Percentiles rank a stretch among this genome's conserved stretches.
Conservation (phyloP, 768 basidiomycete genomes). For the Lactifluus echinatus region DNA sequence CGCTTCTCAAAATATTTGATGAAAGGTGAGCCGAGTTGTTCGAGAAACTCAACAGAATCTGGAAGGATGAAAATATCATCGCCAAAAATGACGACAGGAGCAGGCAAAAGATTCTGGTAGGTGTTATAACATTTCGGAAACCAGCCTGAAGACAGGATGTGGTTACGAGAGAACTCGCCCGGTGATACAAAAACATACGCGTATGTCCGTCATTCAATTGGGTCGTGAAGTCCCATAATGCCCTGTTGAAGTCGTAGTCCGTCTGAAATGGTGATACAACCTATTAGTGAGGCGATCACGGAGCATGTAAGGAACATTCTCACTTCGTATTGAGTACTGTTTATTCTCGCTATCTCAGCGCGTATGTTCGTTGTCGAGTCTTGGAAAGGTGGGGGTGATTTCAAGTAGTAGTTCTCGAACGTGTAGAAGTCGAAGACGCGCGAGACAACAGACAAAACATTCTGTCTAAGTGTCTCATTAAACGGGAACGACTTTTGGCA, state of each 20-base stretch:
- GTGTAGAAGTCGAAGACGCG: constrained; percentile 34
- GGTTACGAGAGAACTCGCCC: no score
- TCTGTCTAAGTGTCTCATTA: constrained; percentile 32
- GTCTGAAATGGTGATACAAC: constrained; percentile 33
- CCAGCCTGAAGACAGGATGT: constrained; percentile 34
- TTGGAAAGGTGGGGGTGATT: constrained; percentile 32
- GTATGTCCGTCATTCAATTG: constrained; percentile 61
- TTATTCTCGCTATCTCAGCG: constrained; percentile 39
- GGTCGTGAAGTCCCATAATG: constrained; percentile 4
- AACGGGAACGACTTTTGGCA: constrained; percentile 31
- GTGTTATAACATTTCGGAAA: constrained; percentile 42
- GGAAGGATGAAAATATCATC: constrained; percentile 41
- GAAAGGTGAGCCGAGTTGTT: constrained; percentile 37
- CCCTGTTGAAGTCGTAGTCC: constrained; percentile 33
- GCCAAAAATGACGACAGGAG: constrained; percentile 7
- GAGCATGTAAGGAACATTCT: neutral
- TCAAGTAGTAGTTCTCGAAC: constrained; percentile 32
- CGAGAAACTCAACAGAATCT: constrained; percentile 44
- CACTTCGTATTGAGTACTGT: constrained; percentile 40
- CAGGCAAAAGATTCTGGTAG: constrained; percentile 23
- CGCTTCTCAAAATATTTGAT: constrained; percentile 36
- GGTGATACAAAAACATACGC: constrained; percentile 29
- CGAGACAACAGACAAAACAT: constrained; percentile 29
- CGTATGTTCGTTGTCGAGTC: constrained; percentile 49
- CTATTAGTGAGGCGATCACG: neutral